Conservation (phyloP, 2,329 filamentous ascomycete species). For the Diaporthe humulicola region DNA sequence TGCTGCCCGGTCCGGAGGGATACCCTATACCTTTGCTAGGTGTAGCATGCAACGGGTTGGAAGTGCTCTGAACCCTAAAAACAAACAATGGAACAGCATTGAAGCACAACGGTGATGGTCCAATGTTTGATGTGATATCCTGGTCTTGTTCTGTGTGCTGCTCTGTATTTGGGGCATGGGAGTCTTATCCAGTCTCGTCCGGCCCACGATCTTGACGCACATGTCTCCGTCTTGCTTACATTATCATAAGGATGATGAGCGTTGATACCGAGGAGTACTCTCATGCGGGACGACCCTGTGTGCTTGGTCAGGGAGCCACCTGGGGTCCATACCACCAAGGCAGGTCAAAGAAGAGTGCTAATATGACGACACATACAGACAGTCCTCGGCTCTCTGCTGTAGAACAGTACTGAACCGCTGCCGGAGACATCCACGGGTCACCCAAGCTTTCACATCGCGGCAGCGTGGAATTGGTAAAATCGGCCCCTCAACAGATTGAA, state of each 20-base stretch:
- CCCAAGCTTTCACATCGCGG: too few relatives aligned
- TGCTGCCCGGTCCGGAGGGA: conserved; percentile 34
- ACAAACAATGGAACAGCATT: conserved; percentile 49
- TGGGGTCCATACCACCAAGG: background rate
- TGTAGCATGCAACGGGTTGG: conserved; percentile 52
- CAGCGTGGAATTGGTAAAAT: too few relatives aligned
- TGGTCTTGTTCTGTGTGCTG: background rate
- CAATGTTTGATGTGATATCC: background rate
- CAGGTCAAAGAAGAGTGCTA: background rate
- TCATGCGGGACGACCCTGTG: background rate
- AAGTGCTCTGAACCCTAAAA: conserved; percentile 50
- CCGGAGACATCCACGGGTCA: background rate
- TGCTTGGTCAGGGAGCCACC: background rate
- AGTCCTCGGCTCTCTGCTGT: too few relatives aligned
- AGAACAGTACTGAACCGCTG: too few relatives aligned
- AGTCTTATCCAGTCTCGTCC: too few relatives aligned
- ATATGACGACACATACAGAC: background rate
- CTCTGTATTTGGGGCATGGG: too few relatives aligned
- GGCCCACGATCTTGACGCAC: too few relatives aligned
- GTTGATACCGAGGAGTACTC: background rate
- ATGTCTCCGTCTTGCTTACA: too few relatives aligned
- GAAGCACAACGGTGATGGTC: conserved; percentile 18
- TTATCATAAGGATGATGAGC: background rate
- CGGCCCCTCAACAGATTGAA: background rate
- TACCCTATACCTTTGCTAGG: conserved; percentile 43